phyloP scores from a whole-genome alignment of 345 rosid species.

The Garcia nutans region DNA sequence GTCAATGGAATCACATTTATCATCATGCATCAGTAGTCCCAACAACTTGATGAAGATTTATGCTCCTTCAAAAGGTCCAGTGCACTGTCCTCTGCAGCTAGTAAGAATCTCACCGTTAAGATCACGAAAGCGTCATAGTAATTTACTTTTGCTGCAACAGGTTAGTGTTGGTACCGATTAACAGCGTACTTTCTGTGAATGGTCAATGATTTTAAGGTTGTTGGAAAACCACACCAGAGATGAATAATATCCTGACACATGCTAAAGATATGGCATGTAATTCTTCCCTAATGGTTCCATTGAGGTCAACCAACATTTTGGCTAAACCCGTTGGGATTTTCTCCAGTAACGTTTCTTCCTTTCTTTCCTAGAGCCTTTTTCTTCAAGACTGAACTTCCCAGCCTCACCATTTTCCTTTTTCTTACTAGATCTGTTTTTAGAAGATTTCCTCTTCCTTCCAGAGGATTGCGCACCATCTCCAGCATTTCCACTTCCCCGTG shows the following conservation, averaged over 20 bases:
- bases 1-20: too few species aligned
- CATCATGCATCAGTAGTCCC: too few species aligned
- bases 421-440: slow-evolving; percentile 42
- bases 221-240: background rate
- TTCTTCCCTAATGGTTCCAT: slow-evolving; percentile 7
- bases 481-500: slow-evolving; percentile 46
- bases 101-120: too few species aligned
- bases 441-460: slow-evolving; percentile 53
- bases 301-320: slow-evolving; percentile 10
- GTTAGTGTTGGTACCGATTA: background rate
- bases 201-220: background rate
- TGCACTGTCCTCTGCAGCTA: too few species aligned
- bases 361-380: slow-evolving; percentile 34
- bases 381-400: slow-evolving; percentile 23
- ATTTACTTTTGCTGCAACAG: too few species aligned
- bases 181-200: background rate
- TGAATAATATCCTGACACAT: background rate
- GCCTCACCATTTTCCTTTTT: slow-evolving; percentile 37
- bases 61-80: too few species aligned
- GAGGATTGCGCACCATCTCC: slow-evolving; percentile 45
- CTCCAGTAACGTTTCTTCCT: slow-evolving; percentile 32
- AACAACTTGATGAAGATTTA: too few species aligned
- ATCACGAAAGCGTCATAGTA: too few species aligned
- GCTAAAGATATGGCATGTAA: background rate
- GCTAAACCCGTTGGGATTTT: slow-evolving; percentile 23